These are phyloP conservation scores for Schwanniomyces yamadae DNA, from an alignment of 805 yeast genomes.

Conservation along the genomic window DNA sequence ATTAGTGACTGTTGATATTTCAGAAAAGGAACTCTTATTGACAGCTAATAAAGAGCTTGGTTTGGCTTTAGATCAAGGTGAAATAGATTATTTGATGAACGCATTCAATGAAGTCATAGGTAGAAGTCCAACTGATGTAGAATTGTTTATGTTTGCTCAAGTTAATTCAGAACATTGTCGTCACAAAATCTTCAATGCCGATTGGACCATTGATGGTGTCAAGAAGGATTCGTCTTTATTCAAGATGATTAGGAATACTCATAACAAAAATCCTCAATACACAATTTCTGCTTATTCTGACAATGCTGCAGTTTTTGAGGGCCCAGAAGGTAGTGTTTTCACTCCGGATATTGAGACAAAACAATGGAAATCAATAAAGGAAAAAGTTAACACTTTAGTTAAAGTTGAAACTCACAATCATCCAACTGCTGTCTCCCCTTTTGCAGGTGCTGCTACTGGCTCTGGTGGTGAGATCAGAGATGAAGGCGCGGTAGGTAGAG, in stretches of 20 bases:
- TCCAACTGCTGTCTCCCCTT: slow-evolving; percentile 99
- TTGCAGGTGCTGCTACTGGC: slow-evolving; percentile 99
- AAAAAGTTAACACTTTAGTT: slow-evolving; percentile 82
- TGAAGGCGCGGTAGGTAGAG: slow-evolving; percentile 99
- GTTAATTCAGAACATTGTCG: slow-evolving; percentile 99
- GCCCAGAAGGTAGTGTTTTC: slow-evolving; percentile 71
- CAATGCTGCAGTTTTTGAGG: slow-evolving; percentile 94
- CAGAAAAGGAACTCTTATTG: slow-evolving; percentile 55
- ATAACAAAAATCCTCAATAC: slow-evolving; percentile 70
- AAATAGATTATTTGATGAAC: slow-evolving; percentile 79
- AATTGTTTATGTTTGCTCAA: slow-evolving; percentile 98
- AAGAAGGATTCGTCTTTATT: slow-evolving; percentile 74
- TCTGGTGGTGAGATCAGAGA: slow-evolving; percentile 99
- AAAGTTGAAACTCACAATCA: slow-evolving; percentile 99
- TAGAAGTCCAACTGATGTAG: slow-evolving; percentile 96
- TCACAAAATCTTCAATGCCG: slow-evolving; percentile 97
- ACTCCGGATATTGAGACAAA: slow-evolving; percentile 75
- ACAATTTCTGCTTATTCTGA: slow-evolving; percentile 95
- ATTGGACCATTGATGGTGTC: slow-evolving; percentile 91
- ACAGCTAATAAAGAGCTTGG: slow-evolving; percentile 84
- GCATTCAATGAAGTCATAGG: slow-evolving; percentile 76
- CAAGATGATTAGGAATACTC: slow-evolving; percentile 95
- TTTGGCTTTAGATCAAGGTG: slow-evolving; percentile 91
- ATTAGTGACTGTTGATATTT: slow-evolving; percentile 66
- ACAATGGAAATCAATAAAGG: slow-evolving; percentile 72